A percentile compares a stretch with the other conserved stretches of the same genome.
phyloP scores from a whole-genome alignment of 345 rosid species.

The Chamaenerion angustifolium region DNA sequence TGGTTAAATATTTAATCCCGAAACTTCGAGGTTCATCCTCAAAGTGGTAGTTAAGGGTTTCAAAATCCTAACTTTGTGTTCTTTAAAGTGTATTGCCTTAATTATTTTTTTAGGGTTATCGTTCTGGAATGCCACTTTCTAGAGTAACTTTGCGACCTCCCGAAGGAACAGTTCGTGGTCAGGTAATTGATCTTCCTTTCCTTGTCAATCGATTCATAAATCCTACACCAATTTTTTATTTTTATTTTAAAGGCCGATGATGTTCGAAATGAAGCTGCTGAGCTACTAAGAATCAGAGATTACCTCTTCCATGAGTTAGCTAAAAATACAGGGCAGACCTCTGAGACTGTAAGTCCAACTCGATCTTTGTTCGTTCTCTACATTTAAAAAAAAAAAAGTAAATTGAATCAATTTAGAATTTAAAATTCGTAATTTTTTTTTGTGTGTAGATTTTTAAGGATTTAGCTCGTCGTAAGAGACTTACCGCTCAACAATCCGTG shows the following conservation, averaged over 20 bases:
- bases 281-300: conserved; percentile 69
- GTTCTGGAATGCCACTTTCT: conserved; percentile 61
- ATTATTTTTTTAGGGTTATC: conserved; percentile 34
- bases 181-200: conserved; percentile 24
- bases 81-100: neutral
- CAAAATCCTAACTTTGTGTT: neutral
- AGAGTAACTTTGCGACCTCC: conserved; percentile 59
- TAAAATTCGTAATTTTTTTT: neutral
- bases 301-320: conserved; percentile 69
- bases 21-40: too few species aligned
- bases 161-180: conserved; percentile 75
- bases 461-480: conserved; percentile 49
- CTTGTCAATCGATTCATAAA: neutral
- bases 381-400: neutral
- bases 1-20: too few species aligned
- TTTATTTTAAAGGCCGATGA: conserved; percentile 54
- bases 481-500: conserved; percentile 56
- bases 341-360: conserved; percentile 45
- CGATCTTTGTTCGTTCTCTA: neutral
- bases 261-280: conserved; percentile 58
- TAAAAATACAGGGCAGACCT: conserved; percentile 63
- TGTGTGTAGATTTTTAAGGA: conserved; percentile 49
- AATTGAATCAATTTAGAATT: neutral
- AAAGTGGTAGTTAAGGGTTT: neutral
- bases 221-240: neutral